Evolutionary conservation across 2,329 filamentous ascomycete species (phyloP).

Genomic region (Emmonsia crescens): DNA sequence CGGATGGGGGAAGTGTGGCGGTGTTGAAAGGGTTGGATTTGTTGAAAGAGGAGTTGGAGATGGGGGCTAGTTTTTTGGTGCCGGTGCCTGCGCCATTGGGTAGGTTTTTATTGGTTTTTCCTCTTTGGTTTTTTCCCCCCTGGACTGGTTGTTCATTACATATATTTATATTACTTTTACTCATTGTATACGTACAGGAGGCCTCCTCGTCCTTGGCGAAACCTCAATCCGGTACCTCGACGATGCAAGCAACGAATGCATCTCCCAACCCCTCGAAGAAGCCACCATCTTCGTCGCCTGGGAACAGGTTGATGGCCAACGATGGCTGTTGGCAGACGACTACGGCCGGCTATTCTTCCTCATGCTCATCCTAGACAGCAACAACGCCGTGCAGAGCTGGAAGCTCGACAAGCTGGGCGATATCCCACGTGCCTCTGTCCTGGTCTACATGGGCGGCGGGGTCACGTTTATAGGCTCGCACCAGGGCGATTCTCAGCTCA

Average conservation of each 20-base stretch:
- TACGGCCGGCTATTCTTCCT: slow-evolving; percentile 80
- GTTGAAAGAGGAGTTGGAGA: slow-evolving; percentile 44
- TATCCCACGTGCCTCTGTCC: slow-evolving; percentile 63
- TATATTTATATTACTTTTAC: slow-evolving; percentile 43
- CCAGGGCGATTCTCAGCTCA: slow-evolving; percentile 80
- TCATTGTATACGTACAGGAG: slow-evolving; percentile 39
- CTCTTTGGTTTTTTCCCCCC: neutral
- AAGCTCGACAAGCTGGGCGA: slow-evolving; percentile 55
- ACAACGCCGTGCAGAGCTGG: slow-evolving; percentile 60
- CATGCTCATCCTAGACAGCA: slow-evolving; percentile 56
- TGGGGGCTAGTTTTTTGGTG: slow-evolving; percentile 52
- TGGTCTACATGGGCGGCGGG: slow-evolving; percentile 61
- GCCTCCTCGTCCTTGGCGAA: slow-evolving; percentile 65
- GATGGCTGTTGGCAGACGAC: slow-evolving; percentile 84
- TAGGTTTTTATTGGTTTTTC: slow-evolving; percentile 17
- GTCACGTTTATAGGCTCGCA: slow-evolving; percentile 83
- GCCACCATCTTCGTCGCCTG: slow-evolving; percentile 85
- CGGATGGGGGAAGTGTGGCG: slow-evolving; percentile 36
- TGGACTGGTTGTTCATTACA: neutral
- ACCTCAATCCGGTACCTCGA: slow-evolving; percentile 79
- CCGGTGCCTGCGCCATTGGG: slow-evolving; percentile 48
- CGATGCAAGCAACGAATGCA: slow-evolving; percentile 56
- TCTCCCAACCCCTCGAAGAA: slow-evolving; percentile 56
- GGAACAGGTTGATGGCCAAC: slow-evolving; percentile 69
- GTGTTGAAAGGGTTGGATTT: slow-evolving; percentile 42